phyloP scores from a whole-genome alignment of 371 early-diverging fungal genomes.

The Nematocida homosporus region DNA sequence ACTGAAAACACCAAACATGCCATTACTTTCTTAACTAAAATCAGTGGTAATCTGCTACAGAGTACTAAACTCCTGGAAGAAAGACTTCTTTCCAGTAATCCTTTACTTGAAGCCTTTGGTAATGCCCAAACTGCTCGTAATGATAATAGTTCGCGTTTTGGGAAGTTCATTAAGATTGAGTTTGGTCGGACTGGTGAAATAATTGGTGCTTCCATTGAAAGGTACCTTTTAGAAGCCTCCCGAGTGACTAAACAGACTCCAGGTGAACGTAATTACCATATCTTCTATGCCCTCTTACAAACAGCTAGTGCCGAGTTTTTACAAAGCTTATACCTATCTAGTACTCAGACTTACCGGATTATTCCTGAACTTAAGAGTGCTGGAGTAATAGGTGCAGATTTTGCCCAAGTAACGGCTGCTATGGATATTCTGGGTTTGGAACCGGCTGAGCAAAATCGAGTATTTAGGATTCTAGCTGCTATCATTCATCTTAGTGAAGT shows the following conservation, averaged over 20 bases:
- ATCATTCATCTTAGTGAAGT: constrained; percentile 93
- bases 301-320: constrained; percentile 74
- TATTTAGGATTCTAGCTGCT: constrained; percentile 80
- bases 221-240: constrained; percentile 93
- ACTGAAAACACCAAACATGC: constrained; percentile 98
- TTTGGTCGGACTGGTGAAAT: constrained; percentile 80
- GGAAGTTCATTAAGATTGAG: constrained; percentile 96
- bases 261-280: constrained; percentile 91
- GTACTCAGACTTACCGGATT: constrained; percentile 73
- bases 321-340: constrained; percentile 53
- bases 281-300: constrained; percentile 90
- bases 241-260: constrained; percentile 78
- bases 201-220: constrained; percentile 88
- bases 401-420: constrained; percentile 69
- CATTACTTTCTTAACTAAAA: constrained; percentile 89
- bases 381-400: constrained; percentile 14
- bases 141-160: constrained; percentile 97
- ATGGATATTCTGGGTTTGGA: constrained; percentile 78
- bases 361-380: constrained; percentile 87
- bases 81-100: constrained; percentile 90
- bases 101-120: constrained; percentile 96
- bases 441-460: constrained; percentile 73
- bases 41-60: constrained; percentile 70
- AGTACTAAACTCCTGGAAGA: constrained; percentile 71
- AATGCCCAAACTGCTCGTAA: constrained; percentile 98